phyloP scores from a whole-genome alignment of 176 grass and related monocot species.

The Aegilops speltoides region DNA sequence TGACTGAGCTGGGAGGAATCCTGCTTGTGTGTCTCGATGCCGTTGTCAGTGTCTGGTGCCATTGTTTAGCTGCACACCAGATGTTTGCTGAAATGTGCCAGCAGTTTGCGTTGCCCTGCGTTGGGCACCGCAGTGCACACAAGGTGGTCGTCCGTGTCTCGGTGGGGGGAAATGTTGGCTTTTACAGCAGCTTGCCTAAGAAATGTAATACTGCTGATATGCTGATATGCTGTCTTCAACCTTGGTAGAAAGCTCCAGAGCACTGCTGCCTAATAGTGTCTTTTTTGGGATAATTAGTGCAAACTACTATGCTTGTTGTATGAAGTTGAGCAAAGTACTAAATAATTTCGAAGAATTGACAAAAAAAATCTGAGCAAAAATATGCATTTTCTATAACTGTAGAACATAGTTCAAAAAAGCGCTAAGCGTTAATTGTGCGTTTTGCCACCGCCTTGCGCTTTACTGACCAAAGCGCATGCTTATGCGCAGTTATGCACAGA shows the following conservation, averaged over 20 bases:
- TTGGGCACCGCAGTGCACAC: neutral
- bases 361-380: neutral
- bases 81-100: constrained; percentile 55
- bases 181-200: neutral
- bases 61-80: constrained; percentile 16
- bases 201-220: neutral
- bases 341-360: neutral
- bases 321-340: neutral
- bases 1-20: neutral
- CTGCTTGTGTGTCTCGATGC: neutral
- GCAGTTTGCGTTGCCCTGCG: neutral
- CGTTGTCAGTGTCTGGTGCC: neutral
- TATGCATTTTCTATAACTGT: too few species aligned
- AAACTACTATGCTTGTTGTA: neutral
- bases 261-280: neutral
- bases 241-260: neutral
- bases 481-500: too few species aligned
- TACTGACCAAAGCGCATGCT: too few species aligned
- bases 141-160: too few species aligned
- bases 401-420: too few species aligned
- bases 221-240: neutral
- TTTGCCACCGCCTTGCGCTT: too few species aligned
- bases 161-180: too few species aligned
- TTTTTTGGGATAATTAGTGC: neutral
- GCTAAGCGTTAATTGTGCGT: too few species aligned